Evolutionary conservation across 2,329 filamentous ascomycete genomes (phyloP).

Genomic region (Aspergillus thermomutatus): DNA sequence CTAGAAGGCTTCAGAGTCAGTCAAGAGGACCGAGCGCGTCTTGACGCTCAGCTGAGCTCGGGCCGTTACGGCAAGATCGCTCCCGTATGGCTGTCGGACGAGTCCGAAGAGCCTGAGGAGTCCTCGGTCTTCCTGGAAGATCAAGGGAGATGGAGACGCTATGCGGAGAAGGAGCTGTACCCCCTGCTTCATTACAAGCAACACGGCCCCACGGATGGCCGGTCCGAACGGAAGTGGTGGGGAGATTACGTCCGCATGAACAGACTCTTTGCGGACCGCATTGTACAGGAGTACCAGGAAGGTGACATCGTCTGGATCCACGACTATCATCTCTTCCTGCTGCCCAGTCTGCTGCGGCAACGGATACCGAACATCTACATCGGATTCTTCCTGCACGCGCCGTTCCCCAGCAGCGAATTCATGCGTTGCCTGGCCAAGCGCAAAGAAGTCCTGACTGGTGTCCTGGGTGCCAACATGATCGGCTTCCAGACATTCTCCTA

Average conservation of each 20-base stretch:
- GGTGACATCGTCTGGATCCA: conserved; percentile 91
- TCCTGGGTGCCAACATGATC: conserved; percentile 86
- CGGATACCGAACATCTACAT: conserved; percentile 86
- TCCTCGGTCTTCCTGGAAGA: conserved; percentile 66
- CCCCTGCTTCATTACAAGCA: conserved; percentile 95
- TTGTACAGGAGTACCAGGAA: conserved; percentile 83
- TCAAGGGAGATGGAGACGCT: conserved; percentile 81
- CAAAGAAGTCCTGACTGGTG: conserved; percentile 85
- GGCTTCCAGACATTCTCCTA: conserved; percentile 96
- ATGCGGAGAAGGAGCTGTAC: conserved; percentile 88
- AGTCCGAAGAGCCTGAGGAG: conserved; percentile 66
- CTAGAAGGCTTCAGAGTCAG: conserved; percentile 69
- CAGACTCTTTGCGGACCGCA: conserved; percentile 83
- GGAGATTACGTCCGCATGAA: conserved; percentile 92
- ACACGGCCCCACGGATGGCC: conserved; percentile 82
- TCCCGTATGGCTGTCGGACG: conserved; percentile 86
- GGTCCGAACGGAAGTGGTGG: conserved; percentile 79
- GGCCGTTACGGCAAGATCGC: conserved; percentile 74
- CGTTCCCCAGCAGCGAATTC: conserved; percentile 95
- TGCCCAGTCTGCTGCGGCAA: conserved; percentile 85
- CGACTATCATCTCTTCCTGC: conserved; percentile 87
- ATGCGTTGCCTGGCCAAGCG: conserved; percentile 81
- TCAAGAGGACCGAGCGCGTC: conserved; percentile 63
- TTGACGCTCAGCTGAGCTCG: conserved; percentile 71
- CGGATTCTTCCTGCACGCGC: conserved; percentile 89